A percentile compares a stretch with the other conserved stretches of the same genome.
Conservation (phyloP, 1,284 basidiomycete species). For the Trichosporon sp. region DNA sequence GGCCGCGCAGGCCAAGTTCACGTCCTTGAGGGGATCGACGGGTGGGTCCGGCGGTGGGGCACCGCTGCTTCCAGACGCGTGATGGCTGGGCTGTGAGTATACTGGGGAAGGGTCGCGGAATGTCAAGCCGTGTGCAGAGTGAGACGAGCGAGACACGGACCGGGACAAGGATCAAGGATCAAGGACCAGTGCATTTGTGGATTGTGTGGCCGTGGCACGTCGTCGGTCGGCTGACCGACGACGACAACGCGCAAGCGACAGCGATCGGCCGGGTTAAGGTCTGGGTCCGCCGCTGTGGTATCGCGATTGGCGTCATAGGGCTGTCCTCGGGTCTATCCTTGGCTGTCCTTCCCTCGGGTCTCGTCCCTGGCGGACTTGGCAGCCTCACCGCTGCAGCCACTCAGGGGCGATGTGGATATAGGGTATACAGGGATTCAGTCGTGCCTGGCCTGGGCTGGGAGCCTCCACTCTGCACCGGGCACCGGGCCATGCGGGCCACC, state of each 20-base stretch:
- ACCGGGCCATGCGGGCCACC: too few species aligned
- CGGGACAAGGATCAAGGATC: too few species aligned
- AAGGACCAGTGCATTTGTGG: too few species aligned
- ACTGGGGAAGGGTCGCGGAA: neutral
- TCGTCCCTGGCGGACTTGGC: neutral
- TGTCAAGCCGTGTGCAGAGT: neutral
- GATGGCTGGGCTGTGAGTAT: neutral
- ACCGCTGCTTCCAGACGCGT: neutral
- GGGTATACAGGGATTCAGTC: neutral
- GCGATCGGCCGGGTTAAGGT: neutral
- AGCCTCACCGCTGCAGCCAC: neutral
- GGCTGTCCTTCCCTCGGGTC: neutral
- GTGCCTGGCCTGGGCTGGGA: neutral
- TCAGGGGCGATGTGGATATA: neutral
- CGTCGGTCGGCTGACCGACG: neutral
- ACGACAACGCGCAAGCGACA: conserved; percentile 4
- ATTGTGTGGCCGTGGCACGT: neutral
- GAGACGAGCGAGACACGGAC: too few species aligned
- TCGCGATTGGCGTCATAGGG: neutral
- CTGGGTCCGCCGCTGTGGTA: neutral
- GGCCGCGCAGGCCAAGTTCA: neutral
- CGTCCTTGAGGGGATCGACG: neutral
- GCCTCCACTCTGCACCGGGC: neutral
- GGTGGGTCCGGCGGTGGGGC: neutral
- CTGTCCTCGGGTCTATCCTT: neutral